Conservation (phyloP, 371 early-diverging fungal species). For the Mortierella polycephala region DNA sequence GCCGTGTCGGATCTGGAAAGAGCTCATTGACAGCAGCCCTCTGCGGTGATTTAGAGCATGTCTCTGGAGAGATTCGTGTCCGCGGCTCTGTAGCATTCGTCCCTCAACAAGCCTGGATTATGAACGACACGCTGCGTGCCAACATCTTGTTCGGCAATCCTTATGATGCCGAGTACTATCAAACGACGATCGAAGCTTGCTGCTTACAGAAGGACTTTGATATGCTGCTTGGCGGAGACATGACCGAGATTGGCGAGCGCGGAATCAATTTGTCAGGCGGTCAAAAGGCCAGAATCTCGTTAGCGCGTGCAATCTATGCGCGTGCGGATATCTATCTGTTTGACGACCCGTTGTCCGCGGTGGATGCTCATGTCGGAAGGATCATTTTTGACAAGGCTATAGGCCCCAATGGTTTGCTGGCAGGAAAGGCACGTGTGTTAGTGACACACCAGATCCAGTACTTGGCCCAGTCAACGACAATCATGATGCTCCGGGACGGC, state of each 20-base stretch:
- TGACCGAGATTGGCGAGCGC: constrained; percentile 93
- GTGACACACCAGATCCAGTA: too few relatives aligned
- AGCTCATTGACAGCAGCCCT: constrained; percentile 82
- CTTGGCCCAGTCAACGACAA: too few relatives aligned
- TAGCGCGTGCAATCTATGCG: constrained; percentile 91
- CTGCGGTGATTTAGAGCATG: constrained; percentile 85
- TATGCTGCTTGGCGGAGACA: constrained; percentile 82
- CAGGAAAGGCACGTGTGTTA: too few relatives aligned
- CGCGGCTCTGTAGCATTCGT: constrained; percentile 76
- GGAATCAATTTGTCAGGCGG: constrained; percentile 91
- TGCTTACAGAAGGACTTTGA: constrained; percentile 76
- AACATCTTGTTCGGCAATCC: constrained; percentile 93
- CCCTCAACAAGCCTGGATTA: constrained; percentile 91
- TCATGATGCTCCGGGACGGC: too few relatives aligned
- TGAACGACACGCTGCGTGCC: constrained; percentile 87
- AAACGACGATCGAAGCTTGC: constrained; percentile 58
- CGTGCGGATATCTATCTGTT: constrained; percentile 76
- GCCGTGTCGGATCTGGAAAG: constrained; percentile 89
- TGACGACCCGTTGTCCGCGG: constrained; percentile 59
- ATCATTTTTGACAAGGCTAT: constrained; percentile 84
- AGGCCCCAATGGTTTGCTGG: constrained; percentile 57
- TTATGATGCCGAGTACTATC: constrained; percentile 80
- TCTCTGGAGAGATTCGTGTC: constrained; percentile 64
- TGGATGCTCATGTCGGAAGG: constrained; percentile 76
- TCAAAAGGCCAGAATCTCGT: constrained; percentile 75